These are phyloP conservation scores for Lipomyces chichibuensis DNA, from an alignment of 805 yeast genomes.

Conservation along the genomic window DNA sequence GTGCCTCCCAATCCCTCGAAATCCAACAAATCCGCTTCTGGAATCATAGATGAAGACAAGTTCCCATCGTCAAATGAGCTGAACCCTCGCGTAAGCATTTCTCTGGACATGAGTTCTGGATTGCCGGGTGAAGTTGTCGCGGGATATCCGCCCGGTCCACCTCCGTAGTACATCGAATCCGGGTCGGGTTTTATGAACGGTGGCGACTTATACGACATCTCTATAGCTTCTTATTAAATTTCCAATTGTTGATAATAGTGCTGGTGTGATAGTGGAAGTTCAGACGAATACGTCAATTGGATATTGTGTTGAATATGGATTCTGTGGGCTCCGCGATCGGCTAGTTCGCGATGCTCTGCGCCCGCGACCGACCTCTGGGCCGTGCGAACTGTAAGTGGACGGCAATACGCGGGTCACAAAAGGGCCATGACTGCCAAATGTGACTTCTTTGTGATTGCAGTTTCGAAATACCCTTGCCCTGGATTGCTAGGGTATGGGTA, in stretches of 20 bases:
- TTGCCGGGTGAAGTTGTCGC: constrained; percentile 2
- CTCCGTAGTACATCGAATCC: constrained; percentile 13
- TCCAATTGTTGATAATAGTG: background rate
- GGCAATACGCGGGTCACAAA: background rate
- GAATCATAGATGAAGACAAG: constrained; percentile 30
- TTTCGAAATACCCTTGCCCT: background rate
- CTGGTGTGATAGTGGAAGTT: background rate
- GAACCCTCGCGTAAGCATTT: constrained; percentile 27
- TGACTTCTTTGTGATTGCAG: background rate
- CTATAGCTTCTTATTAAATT: background rate
- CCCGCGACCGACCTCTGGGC: background rate
- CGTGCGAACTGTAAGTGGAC: background rate
- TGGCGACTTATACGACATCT: constrained; percentile 32
- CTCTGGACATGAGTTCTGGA: constrained; percentile 27
- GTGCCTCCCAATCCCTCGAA: constrained; percentile 16
- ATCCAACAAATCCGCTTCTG: constrained; percentile 33
- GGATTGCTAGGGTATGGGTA: background rate
- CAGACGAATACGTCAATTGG: background rate
- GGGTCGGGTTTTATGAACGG: constrained; percentile 36
- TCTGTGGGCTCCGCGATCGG: background rate
- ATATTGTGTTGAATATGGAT: background rate
- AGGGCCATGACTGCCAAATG: background rate
- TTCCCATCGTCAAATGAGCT: constrained; percentile 27
- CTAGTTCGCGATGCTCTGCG: constrained; percentile 1
- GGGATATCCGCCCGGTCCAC: background rate